Evolutionary conservation across 139 green algal genomes (phyloP), one percentile per base, ranked within the genome.

Genomic region (Coelastrella sp.): DNA sequence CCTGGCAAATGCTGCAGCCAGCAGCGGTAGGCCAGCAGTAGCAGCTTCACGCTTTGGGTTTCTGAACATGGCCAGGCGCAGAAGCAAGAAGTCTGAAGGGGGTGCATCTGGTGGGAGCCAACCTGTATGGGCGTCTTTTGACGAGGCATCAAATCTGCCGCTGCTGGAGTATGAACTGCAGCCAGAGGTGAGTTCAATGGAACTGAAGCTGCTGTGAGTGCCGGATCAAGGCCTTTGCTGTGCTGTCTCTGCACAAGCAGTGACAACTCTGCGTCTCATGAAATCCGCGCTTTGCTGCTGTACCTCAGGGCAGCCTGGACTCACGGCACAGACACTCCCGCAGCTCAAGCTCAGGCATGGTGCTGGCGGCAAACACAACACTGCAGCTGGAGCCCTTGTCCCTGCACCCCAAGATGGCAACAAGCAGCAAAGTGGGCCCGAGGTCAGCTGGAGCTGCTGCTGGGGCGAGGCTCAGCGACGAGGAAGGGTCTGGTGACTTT

Each of bases 141-240:
- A 87, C 78, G 63, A 78, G 4, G 66, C 61, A 14, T 14, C 60
- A 10, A 63, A 35, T 19, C 60, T 49, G 20, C 82, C 82, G 27
- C 82, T 87, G 24, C 63, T 87, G 25, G 61, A 87, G 63, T 87
- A 63, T 66, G 82, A 87, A 49, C 60, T 87, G 63, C 61, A 78
- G 9, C 6, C 14, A 4, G 82, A 76, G 61, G 61, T 78, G 82
- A 25, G 82, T 17, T 14, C 57, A 49, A 49, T 49, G 1, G 3
- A 49, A 49, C 35, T 49, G 35, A 49, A 10, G 68, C 68, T 27
- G 17, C 68, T 76, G 8, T n/a, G 7, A 27, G 68, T 76, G 19
- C 8, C 15, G 0, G 17, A n/a, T 12, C 35, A 15, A 76, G n/a
- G 7, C 68, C 19, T 76, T 76, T n/a, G 19, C 35, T 49, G 35